phyloP scores from a whole-genome alignment of 2,329 filamentous ascomycete genomes.

The Cladosporium sp. region DNA sequence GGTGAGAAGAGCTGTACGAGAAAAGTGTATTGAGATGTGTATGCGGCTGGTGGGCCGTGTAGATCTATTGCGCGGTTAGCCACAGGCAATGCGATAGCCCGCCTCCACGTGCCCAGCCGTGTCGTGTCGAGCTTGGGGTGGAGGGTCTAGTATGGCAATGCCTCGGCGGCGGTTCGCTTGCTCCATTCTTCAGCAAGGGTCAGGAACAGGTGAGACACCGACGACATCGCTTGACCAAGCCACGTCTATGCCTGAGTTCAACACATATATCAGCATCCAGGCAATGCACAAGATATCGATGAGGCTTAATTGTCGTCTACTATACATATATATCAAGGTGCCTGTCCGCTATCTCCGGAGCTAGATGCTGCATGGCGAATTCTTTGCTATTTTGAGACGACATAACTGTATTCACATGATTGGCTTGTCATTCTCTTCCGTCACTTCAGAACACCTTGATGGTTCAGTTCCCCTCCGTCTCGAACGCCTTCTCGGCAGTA shows the following conservation, averaged over 20 bases:
- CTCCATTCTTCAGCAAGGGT: conserved; percentile 3
- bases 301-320: not conserved
- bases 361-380: not conserved
- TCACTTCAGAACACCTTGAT: conserved; percentile 17
- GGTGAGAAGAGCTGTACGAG: not conserved
- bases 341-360: not conserved
- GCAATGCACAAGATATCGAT: not conserved
- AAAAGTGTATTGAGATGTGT: not conserved
- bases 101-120: conserved; percentile 10
- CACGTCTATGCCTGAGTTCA: not conserved
- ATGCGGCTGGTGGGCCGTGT: too few relatives aligned
- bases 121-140: not conserved
- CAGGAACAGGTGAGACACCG: not conserved
- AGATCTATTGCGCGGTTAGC: conserved; percentile 5
- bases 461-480: conserved; percentile 8
- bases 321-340: not conserved
- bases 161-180: not conserved
- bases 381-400: conserved; percentile 8
- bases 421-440: conserved; percentile 17
- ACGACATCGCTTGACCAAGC: not conserved
- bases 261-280: not conserved
- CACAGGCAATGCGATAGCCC: not conserved
- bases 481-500: not conserved
- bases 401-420: conserved; percentile 10
- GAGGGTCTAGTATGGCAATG: not conserved